Conservation (phyloP, 2,329 filamentous ascomycete genomes). For the Chaetoscypha palmicola region DNA sequence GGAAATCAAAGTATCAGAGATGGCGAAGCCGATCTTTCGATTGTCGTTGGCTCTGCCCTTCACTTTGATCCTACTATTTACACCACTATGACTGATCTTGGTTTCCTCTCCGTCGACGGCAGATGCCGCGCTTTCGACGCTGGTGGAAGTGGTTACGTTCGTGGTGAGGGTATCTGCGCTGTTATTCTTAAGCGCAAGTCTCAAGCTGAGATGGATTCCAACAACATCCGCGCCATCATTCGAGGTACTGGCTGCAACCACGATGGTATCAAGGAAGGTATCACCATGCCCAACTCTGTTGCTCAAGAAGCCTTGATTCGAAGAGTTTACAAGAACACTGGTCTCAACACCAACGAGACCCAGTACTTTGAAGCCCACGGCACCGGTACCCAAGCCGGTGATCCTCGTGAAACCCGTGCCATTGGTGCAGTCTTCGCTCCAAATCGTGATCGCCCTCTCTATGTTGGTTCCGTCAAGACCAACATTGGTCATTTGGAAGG, state of each 20-base stretch:
- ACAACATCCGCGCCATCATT: conserved; percentile 38
- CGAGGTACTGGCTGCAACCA: conserved; percentile 35
- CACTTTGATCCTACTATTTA: conserved; percentile 33
- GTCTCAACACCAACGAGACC: conserved; percentile 6
- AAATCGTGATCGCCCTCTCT: background rate
- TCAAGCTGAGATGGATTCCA: conserved; percentile 34
- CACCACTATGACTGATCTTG: conserved; percentile 32
- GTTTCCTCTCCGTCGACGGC: conserved; percentile 1
- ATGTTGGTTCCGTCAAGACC: conserved; percentile 28
- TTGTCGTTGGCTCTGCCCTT: conserved; percentile 35
- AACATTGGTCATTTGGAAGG: conserved; percentile 32
- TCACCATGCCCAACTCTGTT: conserved; percentile 36
- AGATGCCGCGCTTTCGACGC: conserved; percentile 25
- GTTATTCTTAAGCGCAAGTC: conserved; percentile 51
- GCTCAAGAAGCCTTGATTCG: conserved; percentile 33
- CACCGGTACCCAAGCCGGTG: conserved; percentile 11
- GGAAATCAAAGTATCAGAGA: conserved; percentile 43
- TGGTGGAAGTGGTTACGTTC: conserved; percentile 55
- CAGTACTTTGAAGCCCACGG: conserved; percentile 13
- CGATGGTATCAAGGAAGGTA: conserved; percentile 38
- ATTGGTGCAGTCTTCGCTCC: conserved; percentile 7
- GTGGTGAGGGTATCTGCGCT: conserved; percentile 53
- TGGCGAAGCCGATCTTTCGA: conserved; percentile 36
- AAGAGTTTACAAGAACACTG: conserved; percentile 2
- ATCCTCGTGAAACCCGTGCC: conserved; percentile 10